These are phyloP conservation scores for Diaporthe caulivora DNA, from an alignment of 2,329 filamentous ascomycete genomes.

Conservation along the genomic window DNA sequence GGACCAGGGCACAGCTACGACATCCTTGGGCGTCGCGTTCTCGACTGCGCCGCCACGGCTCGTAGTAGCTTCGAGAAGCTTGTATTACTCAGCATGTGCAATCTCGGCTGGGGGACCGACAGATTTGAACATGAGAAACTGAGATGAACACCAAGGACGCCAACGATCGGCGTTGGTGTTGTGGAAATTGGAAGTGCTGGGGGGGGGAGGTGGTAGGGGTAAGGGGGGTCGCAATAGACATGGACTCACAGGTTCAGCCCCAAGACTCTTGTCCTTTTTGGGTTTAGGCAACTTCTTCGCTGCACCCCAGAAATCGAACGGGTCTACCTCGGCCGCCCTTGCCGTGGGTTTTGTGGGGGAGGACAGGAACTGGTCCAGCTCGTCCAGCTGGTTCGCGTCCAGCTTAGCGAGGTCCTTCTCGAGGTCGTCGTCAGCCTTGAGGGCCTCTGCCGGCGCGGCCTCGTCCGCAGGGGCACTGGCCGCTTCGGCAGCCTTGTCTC, in stretches of 20 bases:
- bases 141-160: constrained; percentile 33
- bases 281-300: constrained; percentile 57
- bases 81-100: constrained; percentile 63
- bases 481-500: constrained; percentile 35
- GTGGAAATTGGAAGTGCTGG: constrained; percentile 38
- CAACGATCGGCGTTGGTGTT: constrained; percentile 29
- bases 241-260: constrained; percentile 47
- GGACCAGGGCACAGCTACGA: constrained; percentile 41
- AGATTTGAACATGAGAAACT: constrained; percentile 36
- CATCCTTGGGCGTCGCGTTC: constrained; percentile 25
- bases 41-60: constrained; percentile 45
- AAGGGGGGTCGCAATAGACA: constrained; percentile 31
- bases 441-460: constrained; percentile 47
- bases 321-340: constrained; percentile 50
- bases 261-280: constrained; percentile 55
- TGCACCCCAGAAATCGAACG: constrained; percentile 71
- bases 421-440: constrained; percentile 38
- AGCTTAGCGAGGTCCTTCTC: constrained; percentile 43
- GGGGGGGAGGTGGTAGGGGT: constrained; percentile 41
- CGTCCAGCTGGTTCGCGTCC: constrained; percentile 42
- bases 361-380: constrained; percentile 47
- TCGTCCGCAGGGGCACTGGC: constrained; percentile 61
- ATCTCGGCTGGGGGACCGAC: constrained; percentile 54
- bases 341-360: constrained; percentile 26
- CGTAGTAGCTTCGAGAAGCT: constrained; percentile 59